Conservation (phyloP, 164 flowering plant species). For the Macadamia integrifolia region DNA sequence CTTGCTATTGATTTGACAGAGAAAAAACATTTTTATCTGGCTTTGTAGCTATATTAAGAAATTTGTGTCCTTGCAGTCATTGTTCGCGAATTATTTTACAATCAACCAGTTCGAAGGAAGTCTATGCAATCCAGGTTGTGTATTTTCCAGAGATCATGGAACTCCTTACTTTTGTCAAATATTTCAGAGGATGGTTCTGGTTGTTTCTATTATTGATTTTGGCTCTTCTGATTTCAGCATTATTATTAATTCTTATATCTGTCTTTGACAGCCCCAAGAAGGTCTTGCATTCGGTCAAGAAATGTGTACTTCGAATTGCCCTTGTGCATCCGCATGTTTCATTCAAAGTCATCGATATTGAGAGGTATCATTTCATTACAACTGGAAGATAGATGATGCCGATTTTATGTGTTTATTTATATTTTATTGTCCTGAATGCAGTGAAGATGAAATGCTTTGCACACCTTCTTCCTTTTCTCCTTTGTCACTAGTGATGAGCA, state of each 20-base stretch:
- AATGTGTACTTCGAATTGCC: conserved; percentile 62
- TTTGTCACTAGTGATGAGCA: conserved; percentile 47
- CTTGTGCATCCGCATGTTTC: conserved; percentile 64
- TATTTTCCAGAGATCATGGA: conserved; percentile 4
- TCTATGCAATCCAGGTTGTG: conserved; percentile 73
- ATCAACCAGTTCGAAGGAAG: conserved; percentile 93
- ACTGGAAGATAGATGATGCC: not conserved
- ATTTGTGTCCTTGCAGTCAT: conserved; percentile 39
- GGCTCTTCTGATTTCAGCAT: conserved; percentile 14
- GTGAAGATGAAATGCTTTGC: conserved; percentile 58
- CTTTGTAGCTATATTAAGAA: no score
- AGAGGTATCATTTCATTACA: conserved; percentile 45
- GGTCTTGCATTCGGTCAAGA: conserved; percentile 65
- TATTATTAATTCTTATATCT: conserved; percentile 9
- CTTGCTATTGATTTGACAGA: no score
- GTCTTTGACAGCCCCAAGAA: conserved; percentile 61
- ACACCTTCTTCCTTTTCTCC: conserved; percentile 54
- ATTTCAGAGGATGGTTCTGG: not conserved
- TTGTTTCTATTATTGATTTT: not conserved
- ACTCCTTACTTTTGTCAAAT: not conserved
- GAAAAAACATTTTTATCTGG: no score
- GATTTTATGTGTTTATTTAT: conserved; percentile 1
- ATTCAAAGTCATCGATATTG: conserved; percentile 62
- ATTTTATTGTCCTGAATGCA: conserved; percentile 23
- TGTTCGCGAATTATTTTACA: conserved; percentile 89